Conservation (phyloP, 192 early-diverging fungal species). For the Coemansia nantahalensis region DNA sequence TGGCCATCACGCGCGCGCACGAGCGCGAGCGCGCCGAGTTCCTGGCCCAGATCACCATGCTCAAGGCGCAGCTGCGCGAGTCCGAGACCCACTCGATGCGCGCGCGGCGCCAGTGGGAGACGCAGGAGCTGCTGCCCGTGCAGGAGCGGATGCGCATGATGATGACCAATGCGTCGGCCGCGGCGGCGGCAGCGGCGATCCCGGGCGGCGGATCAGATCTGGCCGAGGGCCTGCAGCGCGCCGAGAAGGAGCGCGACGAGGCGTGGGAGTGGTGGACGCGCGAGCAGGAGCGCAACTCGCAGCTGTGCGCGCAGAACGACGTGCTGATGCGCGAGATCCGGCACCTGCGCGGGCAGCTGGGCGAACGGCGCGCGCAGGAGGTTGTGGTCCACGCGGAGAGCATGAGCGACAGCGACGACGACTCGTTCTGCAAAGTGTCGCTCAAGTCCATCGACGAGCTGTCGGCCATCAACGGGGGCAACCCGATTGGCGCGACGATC, state of each 20-base stretch:
- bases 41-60: slow-evolving; percentile 32
- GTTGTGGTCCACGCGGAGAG: slow-evolving; percentile 9
- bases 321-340: slow-evolving; percentile 48
- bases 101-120: slow-evolving; percentile 40
- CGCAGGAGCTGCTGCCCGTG: slow-evolving; percentile 39
- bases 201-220: neutral
- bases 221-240: slow-evolving; percentile 17
- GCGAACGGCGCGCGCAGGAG: neutral
- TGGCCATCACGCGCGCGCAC: slow-evolving; percentile 23
- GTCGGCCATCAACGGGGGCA: slow-evolving; percentile 36
- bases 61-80: slow-evolving; percentile 28
- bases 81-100: slow-evolving; percentile 30
- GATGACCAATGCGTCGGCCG: neutral
- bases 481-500: slow-evolving; percentile 14
- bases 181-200: neutral
- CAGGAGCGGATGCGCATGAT: slow-evolving; percentile 38
- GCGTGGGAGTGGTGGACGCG: slow-evolving; percentile 42
- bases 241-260: slow-evolving; percentile 21
- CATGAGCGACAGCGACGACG: slow-evolving; percentile 29
- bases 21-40: slow-evolving; percentile 39
- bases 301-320: slow-evolving; percentile 45
- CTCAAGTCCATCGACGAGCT: slow-evolving; percentile 15
- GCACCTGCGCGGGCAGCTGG: neutral
- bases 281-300: slow-evolving; percentile 40
- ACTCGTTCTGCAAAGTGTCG: slow-evolving; percentile 40